phyloP scores from a whole-genome alignment of 352 stramenopile genomes.

The Globisporangium splendens region DNA sequence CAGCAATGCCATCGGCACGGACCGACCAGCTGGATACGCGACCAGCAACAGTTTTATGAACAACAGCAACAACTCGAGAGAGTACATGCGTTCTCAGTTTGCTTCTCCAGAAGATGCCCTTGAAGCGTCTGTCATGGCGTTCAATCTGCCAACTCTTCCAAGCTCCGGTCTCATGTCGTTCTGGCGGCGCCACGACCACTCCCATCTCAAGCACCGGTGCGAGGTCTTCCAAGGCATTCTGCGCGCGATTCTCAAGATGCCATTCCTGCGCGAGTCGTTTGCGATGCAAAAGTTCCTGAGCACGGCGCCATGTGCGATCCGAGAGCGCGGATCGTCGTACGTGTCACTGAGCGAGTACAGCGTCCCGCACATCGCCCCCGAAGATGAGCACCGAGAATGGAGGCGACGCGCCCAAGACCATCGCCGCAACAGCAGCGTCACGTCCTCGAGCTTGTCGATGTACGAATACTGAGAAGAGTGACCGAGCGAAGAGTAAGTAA shows the following conservation, averaged over 20 bases:
- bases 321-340: slow-evolving; percentile 73
- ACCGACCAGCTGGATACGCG: not conserved
- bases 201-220: slow-evolving; percentile 67
- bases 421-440: slow-evolving; percentile 71
- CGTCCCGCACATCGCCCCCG: slow-evolving; percentile 58
- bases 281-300: slow-evolving; percentile 52
- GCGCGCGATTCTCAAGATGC: slow-evolving; percentile 30
- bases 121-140: slow-evolving; percentile 55
- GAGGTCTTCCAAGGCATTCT: slow-evolving; percentile 75
- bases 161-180: slow-evolving; percentile 73
- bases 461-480: slow-evolving; percentile 12
- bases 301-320: slow-evolving; percentile 49
- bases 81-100: slow-evolving; percentile 6
- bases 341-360: slow-evolving; percentile 77
- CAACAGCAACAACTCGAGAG: not conserved
- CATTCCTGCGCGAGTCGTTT: slow-evolving; percentile 31
- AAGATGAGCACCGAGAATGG: slow-evolving; percentile 70
- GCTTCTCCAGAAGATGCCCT: slow-evolving; percentile 33
- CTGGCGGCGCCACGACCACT: slow-evolving; percentile 76
- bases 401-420: slow-evolving; percentile 68
- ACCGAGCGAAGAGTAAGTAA: too few species aligned
- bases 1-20: not conserved
- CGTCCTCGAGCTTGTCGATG: slow-evolving; percentile 26
- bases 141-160: slow-evolving; percentile 62
- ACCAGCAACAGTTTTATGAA: slow-evolving; percentile 7